Conservation (phyloP, 108 stramenopile species). For the Epipyxis sp. region DNA sequence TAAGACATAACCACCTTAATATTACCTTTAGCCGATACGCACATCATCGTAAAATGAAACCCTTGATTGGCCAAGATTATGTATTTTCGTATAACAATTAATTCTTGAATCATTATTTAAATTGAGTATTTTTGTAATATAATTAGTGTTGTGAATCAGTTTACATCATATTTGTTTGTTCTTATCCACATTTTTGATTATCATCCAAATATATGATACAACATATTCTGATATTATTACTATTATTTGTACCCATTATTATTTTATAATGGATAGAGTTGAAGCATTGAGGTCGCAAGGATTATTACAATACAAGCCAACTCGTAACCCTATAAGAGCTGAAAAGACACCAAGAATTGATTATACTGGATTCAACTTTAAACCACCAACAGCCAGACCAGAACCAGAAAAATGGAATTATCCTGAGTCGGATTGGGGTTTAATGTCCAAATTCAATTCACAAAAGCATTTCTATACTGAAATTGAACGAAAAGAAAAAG, state of each 20-base stretch:
- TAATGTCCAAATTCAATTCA: not conserved
- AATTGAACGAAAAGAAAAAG: constrained; percentile 7
- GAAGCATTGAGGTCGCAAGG: not conserved
- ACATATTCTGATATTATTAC: not conserved
- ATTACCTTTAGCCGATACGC: not conserved
- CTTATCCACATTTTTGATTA: not conserved
- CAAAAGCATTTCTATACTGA: constrained; percentile 3
- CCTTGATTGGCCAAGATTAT: not conserved
- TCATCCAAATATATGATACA: not conserved
- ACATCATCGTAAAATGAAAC: not conserved
- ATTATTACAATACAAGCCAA: not conserved
- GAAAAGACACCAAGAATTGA: not conserved
- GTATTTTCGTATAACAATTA: not conserved
- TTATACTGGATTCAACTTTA: not conserved
- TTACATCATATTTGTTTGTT: not conserved
- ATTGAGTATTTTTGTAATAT: not conserved
- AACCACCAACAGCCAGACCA: not conserved
- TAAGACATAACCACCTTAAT: not conserved
- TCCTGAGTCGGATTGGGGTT: constrained; percentile 14
- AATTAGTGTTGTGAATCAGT: no score
- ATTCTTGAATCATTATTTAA: not conserved
- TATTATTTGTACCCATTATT: not conserved
- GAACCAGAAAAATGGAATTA: constrained; percentile 3
- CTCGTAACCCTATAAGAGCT: constrained; percentile 3
- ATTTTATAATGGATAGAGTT: not conserved